Conservation (phyloP, 2,329 filamentous ascomycete genomes). For the Colletotrichum cordylinicola region DNA sequence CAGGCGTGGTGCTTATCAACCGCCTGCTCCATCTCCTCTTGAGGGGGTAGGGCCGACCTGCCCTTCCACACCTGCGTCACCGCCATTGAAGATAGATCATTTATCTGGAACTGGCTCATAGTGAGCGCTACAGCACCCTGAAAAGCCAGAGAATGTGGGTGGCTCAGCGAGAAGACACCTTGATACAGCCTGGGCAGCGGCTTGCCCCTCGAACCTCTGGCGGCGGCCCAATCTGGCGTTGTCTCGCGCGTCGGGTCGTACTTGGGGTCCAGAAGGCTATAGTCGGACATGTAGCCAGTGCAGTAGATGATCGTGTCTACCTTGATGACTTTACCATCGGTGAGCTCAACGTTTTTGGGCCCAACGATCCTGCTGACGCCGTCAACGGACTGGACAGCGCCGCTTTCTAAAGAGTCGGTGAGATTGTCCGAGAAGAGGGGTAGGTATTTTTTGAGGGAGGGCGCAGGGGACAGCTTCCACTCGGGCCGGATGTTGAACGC, state of each 20-base stretch:
- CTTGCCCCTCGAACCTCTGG: slow-evolving; percentile 30
- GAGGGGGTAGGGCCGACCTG: slow-evolving; percentile 30
- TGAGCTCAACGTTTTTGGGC: slow-evolving; percentile 22
- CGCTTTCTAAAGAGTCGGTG: slow-evolving; percentile 27
- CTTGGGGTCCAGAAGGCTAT: background rate
- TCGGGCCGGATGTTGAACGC: slow-evolving; percentile 29
- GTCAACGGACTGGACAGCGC: slow-evolving; percentile 28
- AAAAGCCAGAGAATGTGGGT: slow-evolving; percentile 41
- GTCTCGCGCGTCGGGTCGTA: slow-evolving; percentile 24
- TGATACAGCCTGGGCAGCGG: slow-evolving; percentile 38
- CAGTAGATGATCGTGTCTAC: slow-evolving; percentile 30
- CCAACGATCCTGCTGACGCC: slow-evolving; percentile 28
- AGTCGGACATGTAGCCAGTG: slow-evolving; percentile 29
- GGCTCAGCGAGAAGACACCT: slow-evolving; percentile 41
- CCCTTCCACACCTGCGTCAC: slow-evolving; percentile 40
- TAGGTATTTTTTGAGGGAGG: slow-evolving; percentile 15
- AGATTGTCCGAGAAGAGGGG: slow-evolving; percentile 31
- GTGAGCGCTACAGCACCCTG: slow-evolving; percentile 27
- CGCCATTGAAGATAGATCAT: slow-evolving; percentile 41
- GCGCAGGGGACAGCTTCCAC: slow-evolving; percentile 31
- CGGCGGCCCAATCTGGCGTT: background rate
- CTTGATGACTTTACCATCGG: slow-evolving; percentile 26
- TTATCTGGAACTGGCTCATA: slow-evolving; percentile 32
- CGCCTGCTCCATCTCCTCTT: slow-evolving; percentile 31
- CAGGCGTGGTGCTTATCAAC: slow-evolving; percentile 31